phyloP scores from a whole-genome alignment of 306 rosid genomes.

The Begonia masoniana region DNA sequence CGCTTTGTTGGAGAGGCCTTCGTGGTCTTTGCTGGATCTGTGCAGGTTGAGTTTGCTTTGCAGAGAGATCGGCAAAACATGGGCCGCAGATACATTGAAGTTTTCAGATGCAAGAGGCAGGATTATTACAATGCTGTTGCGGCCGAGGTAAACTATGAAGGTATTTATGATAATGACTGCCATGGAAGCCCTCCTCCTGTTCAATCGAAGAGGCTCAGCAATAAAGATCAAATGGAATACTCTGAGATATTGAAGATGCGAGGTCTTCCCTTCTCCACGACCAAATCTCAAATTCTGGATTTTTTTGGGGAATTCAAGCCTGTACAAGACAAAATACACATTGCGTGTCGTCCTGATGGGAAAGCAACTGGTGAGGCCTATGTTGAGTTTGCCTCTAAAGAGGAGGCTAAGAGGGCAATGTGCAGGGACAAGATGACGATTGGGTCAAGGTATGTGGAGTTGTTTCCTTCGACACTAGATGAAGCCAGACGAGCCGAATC shows the following conservation, averaged over 20 bases:
- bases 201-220: conserved; percentile 62
- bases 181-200: conserved; percentile 96
- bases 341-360: conserved; percentile 94
- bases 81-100: conserved; percentile 96
- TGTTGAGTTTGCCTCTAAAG: conserved; percentile 77
- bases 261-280: conserved; percentile 72
- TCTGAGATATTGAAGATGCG: conserved; percentile 95
- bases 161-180: conserved; percentile 72
- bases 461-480: conserved; percentile 93
- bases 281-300: conserved; percentile 55
- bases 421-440: conserved; percentile 93
- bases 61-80: conserved; percentile 92
- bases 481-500: conserved; percentile 96
- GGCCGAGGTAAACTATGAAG: conserved; percentile 71
- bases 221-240: conserved; percentile 92
- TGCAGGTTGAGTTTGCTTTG: conserved; percentile 86
- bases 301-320: conserved; percentile 70
- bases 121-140: conserved; percentile 93
- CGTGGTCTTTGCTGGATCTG: conserved; percentile 81
- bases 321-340: conserved; percentile 63
- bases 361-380: conserved; percentile 97
- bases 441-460: conserved; percentile 96
- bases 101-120: conserved; percentile 90
- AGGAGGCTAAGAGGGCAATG: conserved; percentile 92
- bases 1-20: conserved; percentile 96